Conservation (phyloP, 2,329 filamentous ascomycete species). For the Fusarium sp. region DNA sequence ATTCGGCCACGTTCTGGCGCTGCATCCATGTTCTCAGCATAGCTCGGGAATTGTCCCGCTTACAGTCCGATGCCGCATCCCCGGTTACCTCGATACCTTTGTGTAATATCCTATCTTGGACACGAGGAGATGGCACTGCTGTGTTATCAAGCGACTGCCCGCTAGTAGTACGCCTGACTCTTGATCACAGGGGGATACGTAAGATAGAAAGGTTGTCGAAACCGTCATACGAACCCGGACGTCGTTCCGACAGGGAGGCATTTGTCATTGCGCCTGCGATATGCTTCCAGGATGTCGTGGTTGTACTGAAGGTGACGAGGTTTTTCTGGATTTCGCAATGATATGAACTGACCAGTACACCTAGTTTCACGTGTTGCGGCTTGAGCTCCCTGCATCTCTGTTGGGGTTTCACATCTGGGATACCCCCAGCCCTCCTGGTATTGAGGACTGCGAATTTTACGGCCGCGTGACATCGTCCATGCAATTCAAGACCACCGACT, state of each 20-base stretch:
- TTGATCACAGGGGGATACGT: conserved; percentile 2
- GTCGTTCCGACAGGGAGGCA: neutral
- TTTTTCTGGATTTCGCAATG: too few species aligned
- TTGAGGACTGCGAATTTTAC: conserved; percentile 1
- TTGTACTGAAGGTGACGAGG: neutral
- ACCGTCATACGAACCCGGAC: neutral
- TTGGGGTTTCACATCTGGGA: conserved; percentile 14
- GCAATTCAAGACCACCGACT: conserved; percentile 9
- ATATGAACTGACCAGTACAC: neutral
- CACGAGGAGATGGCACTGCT: neutral
- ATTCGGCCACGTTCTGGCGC: conserved; percentile 1
- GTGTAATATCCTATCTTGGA: conserved; percentile 4
- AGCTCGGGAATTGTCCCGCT: neutral
- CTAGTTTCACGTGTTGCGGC: conserved; percentile 4
- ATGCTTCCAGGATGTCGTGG: neutral
- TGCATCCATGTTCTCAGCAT: conserved; percentile 1
- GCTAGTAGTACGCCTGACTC: neutral
- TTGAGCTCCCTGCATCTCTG: neutral
- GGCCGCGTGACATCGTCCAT: conserved; percentile 5
- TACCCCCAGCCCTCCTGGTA: conserved; percentile 1
- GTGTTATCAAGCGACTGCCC: neutral
- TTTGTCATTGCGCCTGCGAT: neutral
- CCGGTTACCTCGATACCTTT: neutral
- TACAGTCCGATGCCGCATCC: neutral
- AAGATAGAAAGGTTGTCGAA: neutral